These are phyloP conservation scores for Chrysopogon serrulatus DNA, from an alignment of 176 grass and related monocot species.

Conservation along the genomic window DNA sequence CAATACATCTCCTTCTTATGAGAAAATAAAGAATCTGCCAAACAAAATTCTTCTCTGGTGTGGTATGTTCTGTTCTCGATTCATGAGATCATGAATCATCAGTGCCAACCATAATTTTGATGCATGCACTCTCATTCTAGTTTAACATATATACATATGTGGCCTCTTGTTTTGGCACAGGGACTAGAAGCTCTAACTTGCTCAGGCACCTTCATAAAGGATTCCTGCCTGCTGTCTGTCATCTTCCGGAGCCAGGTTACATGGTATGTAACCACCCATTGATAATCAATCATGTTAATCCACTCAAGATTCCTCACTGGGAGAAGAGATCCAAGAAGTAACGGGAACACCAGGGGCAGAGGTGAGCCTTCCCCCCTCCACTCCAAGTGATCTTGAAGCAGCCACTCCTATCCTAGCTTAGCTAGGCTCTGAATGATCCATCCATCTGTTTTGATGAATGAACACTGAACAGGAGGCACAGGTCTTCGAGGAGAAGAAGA, in stretches of 20 bases:
- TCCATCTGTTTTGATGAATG: too few species aligned
- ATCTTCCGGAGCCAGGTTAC: slow-evolving; percentile 71
- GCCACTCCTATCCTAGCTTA: too few species aligned
- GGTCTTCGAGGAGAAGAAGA: slow-evolving; percentile 49
- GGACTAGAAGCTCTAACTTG: slow-evolving; percentile 79
- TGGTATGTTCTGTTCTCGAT: slow-evolving; percentile 38
- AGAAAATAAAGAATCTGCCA: slow-evolving; percentile 56
- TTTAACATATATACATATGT: not conserved
- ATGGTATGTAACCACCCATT: slow-evolving; percentile 43
- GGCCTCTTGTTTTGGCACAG: not conserved
- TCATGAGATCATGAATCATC: not conserved
- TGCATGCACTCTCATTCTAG: not conserved
- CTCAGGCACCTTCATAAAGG: slow-evolving; percentile 64
- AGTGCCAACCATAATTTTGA: not conserved
- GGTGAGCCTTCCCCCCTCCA: not conserved
- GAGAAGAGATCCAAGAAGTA: slow-evolving; percentile 51
- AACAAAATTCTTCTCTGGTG: slow-evolving; percentile 90
- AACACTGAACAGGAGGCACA: slow-evolving; percentile 19
- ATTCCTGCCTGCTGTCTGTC: slow-evolving; percentile 57
- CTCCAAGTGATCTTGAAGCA: not conserved
- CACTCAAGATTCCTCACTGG: too few species aligned
- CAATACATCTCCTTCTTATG: slow-evolving; percentile 48
- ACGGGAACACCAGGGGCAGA: too few species aligned
- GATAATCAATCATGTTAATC: too few species aligned
- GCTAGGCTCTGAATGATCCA: not conserved